phyloP scores from a whole-genome alignment of 768 basidiomycete species.

The Calocybe gangraenosa region DNA sequence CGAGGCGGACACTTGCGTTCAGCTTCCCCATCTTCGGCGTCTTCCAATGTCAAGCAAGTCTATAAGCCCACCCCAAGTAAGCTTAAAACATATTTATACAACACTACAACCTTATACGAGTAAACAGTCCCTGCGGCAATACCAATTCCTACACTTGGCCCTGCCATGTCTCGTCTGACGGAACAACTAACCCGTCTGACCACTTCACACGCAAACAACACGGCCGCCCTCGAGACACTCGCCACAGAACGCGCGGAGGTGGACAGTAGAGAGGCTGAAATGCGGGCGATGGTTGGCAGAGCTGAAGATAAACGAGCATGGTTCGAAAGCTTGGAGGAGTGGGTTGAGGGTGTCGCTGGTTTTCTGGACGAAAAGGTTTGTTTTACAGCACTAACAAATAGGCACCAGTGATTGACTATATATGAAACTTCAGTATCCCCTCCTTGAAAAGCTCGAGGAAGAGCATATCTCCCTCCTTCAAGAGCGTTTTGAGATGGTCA shows the following conservation, averaged over 20 bases:
- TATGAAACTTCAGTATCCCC: slow-evolving; percentile 55
- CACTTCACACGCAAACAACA: slow-evolving; percentile 63
- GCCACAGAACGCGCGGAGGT: slow-evolving; percentile 62
- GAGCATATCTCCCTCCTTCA: slow-evolving; percentile 69
- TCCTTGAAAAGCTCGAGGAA: slow-evolving; percentile 72
- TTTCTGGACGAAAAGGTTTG: slow-evolving; percentile 82
- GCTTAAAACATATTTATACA: slow-evolving; percentile 12
- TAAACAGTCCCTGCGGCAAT: slow-evolving; percentile 60
- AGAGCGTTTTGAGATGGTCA: slow-evolving; percentile 69
- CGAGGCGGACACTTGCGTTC: slow-evolving; percentile 60
- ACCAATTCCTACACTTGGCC: slow-evolving; percentile 59
- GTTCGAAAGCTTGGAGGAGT: slow-evolving; percentile 75
- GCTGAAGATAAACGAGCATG: slow-evolving; percentile 80
- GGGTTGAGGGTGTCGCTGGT: slow-evolving; percentile 78
- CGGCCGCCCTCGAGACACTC: slow-evolving; percentile 50
- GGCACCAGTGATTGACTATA: slow-evolving; percentile 1
- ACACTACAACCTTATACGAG: slow-evolving; percentile 6
- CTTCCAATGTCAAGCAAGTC: slow-evolving; percentile 41
- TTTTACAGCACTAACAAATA: background rate
- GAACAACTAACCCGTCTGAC: slow-evolving; percentile 57
- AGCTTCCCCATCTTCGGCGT: slow-evolving; percentile 24
- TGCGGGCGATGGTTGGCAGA: slow-evolving; percentile 68
- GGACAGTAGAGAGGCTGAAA: slow-evolving; percentile 63
- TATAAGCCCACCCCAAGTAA: slow-evolving; percentile 75
- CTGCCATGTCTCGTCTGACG: slow-evolving; percentile 58